Evolutionary conservation across 129 eudicot genomes (phyloP), one percentile per base, ranked within the genome.

Genomic region (Helianthus tuberosus): DNA sequence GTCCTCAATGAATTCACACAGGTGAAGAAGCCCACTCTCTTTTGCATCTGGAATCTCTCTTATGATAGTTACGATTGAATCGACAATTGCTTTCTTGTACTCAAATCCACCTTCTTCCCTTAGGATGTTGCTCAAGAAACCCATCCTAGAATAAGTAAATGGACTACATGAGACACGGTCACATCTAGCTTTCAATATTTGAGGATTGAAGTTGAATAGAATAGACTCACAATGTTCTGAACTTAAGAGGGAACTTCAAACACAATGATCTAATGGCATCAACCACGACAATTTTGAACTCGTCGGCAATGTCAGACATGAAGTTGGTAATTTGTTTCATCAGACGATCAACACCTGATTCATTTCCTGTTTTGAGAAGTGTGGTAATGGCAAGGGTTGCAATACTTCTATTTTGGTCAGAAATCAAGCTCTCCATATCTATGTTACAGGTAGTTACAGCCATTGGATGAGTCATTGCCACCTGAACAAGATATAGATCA

Each of bases 71-170:
- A 93, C 96, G 53, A 93, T 93, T n/a, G 98, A 90, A 66, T 93
- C 98, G 59, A 93, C 91, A 48, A 93, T 93, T 72, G 98, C 97
- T 83, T 93, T 93, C 71, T 93, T 93, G 86, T 90, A 93, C 76
- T 93, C 98, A 79, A 93, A 93, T 8, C 98, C 98, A 65, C 98
- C 98, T 84, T 93, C 98, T 79, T 93, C 98, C 76, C 98, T 88
- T 84, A 93, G 75, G 35, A 93, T 93, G 78, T 83, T 93, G 93
- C 98, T 90, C 48, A 93, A 80, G 83, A 93, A 93, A 69, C 88
- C 88, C 98, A 93, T 93, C 88, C 98, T 93, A 23, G 50, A 36
- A 77, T 20, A 43, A 25, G 8, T 12, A 79, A 41, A 63, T 16
- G 32, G 62, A 68, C n/a, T 64, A 10, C 29, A 29, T 29, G 48